A percentile compares a stretch with the other conserved stretches of the same genome.
Evolutionary conservation across 1,284 basidiomycete species (phyloP).

Genomic region (Apiotrichum siamense): DNA sequence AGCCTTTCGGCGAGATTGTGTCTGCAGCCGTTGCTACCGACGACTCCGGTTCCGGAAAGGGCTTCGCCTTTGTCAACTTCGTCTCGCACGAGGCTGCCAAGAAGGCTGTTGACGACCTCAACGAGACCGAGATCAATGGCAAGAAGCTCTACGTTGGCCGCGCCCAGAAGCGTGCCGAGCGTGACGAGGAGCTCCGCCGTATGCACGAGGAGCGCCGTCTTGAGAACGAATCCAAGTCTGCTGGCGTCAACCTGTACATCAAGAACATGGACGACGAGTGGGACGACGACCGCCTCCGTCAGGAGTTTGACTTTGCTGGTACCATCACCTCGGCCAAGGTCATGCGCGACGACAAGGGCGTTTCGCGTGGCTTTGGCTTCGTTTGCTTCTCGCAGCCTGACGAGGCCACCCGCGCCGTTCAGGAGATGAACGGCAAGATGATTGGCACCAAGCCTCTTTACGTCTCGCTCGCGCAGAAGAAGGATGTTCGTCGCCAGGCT

Average conservation of each 20-base stretch:
- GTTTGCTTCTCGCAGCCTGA: conserved; percentile 99
- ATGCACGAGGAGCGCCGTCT: conserved; percentile 94
- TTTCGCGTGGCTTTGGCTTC: conserved; percentile 87
- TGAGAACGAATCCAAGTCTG: conserved; percentile 97
- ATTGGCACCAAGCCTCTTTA: conserved; percentile 98
- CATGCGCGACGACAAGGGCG: conserved; percentile 90
- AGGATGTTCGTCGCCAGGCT: conserved; percentile 96
- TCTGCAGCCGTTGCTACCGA: conserved; percentile 77
- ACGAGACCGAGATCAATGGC: conserved; percentile 81
- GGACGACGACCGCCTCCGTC: conserved; percentile 88
- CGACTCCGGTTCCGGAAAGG: conserved; percentile 79
- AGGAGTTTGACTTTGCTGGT: conserved; percentile 95
- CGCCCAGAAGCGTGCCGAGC: conserved; percentile 98
- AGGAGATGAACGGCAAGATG: conserved; percentile 99
- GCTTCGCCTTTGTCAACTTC: conserved; percentile 98
- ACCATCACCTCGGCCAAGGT: conserved; percentile 98
- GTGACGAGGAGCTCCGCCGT: conserved; percentile 91
- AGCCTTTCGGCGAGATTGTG: conserved; percentile 74
- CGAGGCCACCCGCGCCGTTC: conserved; percentile 98
- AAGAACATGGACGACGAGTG: conserved; percentile 90
- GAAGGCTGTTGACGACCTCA: conserved; percentile 80
- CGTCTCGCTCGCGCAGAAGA: conserved; percentile 96
- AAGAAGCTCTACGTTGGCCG: conserved; percentile 93
- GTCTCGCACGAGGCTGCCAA: conserved; percentile 88
- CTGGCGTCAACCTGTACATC: conserved; percentile 98